Conservation (phyloP, 352 stramenopile species). For the Pythium brachiatum region DNA sequence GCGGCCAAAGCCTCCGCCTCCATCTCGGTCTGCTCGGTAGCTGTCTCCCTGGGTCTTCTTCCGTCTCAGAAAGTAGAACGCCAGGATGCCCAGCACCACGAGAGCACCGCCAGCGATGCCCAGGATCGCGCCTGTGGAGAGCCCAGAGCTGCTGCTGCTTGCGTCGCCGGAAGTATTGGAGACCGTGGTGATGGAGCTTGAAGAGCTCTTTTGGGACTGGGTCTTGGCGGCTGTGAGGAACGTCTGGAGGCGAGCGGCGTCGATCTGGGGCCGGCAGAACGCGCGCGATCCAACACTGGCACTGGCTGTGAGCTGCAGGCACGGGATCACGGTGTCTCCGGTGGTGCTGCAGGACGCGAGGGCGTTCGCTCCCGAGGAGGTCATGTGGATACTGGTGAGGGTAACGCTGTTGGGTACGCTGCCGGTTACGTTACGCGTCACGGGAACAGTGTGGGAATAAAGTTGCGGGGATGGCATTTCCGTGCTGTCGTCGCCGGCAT, state of each 20-base stretch:
- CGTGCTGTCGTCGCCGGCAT: slow-evolving; percentile 24
- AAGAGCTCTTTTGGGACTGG: slow-evolving; percentile 17
- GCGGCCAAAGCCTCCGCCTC: slow-evolving; percentile 1
- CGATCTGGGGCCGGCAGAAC: slow-evolving; percentile 41
- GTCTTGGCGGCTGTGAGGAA: slow-evolving; percentile 27
- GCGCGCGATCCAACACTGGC: background rate
- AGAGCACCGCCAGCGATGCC: slow-evolving; percentile 19
- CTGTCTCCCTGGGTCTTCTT: background rate
- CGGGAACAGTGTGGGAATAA: slow-evolving; percentile 26
- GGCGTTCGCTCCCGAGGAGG: slow-evolving; percentile 18
- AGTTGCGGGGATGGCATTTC: slow-evolving; percentile 39
- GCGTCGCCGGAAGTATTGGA: slow-evolving; percentile 13
- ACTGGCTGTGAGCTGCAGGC: slow-evolving; percentile 26
- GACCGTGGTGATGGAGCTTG: background rate
- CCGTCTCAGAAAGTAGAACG: slow-evolving; percentile 19
- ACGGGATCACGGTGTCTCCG: slow-evolving; percentile 45
- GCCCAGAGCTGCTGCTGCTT: slow-evolving; percentile 22
- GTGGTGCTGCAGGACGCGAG: slow-evolving; percentile 23
- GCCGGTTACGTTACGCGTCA: slow-evolving; percentile 1
- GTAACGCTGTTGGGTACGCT: slow-evolving; percentile 13
- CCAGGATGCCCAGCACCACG: slow-evolving; percentile 17
- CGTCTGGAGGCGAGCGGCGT: slow-evolving; percentile 22
- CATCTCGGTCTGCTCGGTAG: slow-evolving; percentile 7
- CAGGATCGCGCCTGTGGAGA: slow-evolving; percentile 23
- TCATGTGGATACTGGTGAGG: slow-evolving; percentile 47